A percentile compares a stretch with the other conserved stretches of the same genome.
Evolutionary conservation across 345 rosid species (phyloP).

Genomic region (Dimocarpus longan): DNA sequence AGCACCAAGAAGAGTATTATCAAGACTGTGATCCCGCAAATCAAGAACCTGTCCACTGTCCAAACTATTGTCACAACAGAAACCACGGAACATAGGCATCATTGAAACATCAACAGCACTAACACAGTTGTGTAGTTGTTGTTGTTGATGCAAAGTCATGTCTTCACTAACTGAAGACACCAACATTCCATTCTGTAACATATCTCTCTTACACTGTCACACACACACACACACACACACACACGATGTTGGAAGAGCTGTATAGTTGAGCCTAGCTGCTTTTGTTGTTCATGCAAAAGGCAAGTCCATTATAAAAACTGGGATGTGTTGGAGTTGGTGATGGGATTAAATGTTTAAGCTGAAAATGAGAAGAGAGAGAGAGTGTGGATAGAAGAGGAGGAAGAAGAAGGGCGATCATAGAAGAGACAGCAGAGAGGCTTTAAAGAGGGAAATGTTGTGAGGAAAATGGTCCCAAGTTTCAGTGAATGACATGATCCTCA

Average conservation of each 20-base stretch:
- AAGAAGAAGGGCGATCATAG: neutral
- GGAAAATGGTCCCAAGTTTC: neutral
- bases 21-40: neutral
- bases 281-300: neutral
- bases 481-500: neutral
- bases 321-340: too few relatives aligned
- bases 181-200: neutral
- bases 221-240: too few relatives aligned
- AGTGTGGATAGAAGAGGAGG: neutral
- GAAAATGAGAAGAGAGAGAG: neutral
- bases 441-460: neutral
- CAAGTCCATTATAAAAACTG: too few relatives aligned
- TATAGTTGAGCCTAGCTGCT: neutral
- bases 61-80: too few relatives aligned
- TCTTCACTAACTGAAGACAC: neutral
- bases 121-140: neutral
- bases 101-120: neutral
- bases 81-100: neutral
- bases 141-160: neutral
- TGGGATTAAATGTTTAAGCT: too few relatives aligned
- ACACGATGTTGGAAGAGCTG: neutral
- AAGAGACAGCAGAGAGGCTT: neutral
- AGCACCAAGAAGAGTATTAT: slow-evolving; percentile 15
- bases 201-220: neutral
- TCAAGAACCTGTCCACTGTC: neutral